These are phyloP conservation scores for Proteromonas lacertae DNA, from an alignment of 352 stramenopile genomes.

Conservation along the genomic window DNA sequence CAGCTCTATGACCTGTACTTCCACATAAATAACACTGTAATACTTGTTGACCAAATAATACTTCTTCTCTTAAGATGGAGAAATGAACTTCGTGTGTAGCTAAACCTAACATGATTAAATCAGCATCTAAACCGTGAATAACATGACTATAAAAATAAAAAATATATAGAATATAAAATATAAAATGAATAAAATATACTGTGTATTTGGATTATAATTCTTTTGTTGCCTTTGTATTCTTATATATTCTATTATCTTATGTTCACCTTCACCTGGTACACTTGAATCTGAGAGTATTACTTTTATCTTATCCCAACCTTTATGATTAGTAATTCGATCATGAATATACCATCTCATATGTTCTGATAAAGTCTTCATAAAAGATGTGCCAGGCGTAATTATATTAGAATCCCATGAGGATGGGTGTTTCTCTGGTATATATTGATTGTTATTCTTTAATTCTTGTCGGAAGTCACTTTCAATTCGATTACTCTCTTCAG, in stretches of 20 bases:
- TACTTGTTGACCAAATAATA: slow-evolving; percentile 10
- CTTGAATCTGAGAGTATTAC: slow-evolving; percentile 79
- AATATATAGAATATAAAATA: no score
- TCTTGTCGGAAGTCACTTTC: slow-evolving; percentile 59
- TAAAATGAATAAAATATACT: slow-evolving; percentile 82
- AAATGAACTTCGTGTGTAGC: slow-evolving; percentile 94
- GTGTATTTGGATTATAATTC: slow-evolving; percentile 78
- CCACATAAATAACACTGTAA: slow-evolving; percentile 31
- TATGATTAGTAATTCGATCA: slow-evolving; percentile 37
- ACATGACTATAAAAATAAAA: no score
- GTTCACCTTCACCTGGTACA: slow-evolving; percentile 88
- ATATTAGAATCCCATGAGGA: slow-evolving; percentile 86
- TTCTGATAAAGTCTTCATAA: slow-evolving; percentile 35
- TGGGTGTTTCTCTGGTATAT: slow-evolving; percentile 19
- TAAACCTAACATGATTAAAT: slow-evolving; percentile 97
- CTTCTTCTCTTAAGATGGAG: slow-evolving; percentile 80
- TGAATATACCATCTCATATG: slow-evolving; percentile 18
- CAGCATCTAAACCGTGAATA: no score
- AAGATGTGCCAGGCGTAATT: slow-evolving; percentile 92
- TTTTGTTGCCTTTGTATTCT: slow-evolving; percentile 50
- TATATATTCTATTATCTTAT: slow-evolving; percentile 97
- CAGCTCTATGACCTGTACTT: slow-evolving; percentile 38
- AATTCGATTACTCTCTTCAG: slow-evolving; percentile 47
- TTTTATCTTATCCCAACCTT: slow-evolving; percentile 67
- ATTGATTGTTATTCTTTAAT: slow-evolving; percentile 31